These are phyloP conservation scores for Sporothrix brasiliensis DNA, from an alignment of 2,329 filamentous ascomycete species.

Conservation along the genomic window DNA sequence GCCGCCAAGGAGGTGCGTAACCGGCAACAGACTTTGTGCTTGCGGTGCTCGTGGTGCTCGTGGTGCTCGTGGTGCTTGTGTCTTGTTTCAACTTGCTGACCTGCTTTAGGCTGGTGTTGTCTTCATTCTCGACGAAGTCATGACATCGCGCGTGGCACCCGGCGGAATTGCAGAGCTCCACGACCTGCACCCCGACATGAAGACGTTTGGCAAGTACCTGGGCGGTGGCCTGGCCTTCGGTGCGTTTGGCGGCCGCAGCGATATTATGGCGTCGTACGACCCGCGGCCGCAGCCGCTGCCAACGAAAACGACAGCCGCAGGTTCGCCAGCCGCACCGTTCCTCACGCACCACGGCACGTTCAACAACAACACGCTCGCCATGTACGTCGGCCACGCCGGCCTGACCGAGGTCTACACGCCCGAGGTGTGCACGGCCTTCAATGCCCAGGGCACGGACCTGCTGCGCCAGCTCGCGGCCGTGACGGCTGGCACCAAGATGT, in stretches of 20 bases:
- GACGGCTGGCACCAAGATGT: conserved; percentile 44
- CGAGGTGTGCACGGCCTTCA: conserved; percentile 42
- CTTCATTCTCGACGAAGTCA: conserved; percentile 71
- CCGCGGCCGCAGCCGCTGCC: conserved; percentile 50
- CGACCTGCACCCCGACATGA: conserved; percentile 59
- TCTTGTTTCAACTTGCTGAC: not conserved
- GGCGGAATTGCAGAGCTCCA: conserved; percentile 60
- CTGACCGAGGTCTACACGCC: conserved; percentile 46
- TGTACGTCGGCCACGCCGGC: conserved; percentile 55
- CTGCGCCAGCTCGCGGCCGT: conserved; percentile 42
- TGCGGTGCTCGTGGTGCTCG: no score
- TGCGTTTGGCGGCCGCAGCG: conserved; percentile 56
- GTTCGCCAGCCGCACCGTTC: conserved; percentile 38
- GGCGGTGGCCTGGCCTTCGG: conserved; percentile 63
- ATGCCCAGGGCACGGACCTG: conserved; percentile 41
- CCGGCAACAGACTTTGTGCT: no score
- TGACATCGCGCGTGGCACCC: conserved; percentile 63
- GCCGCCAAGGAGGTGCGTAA: conserved; percentile 53
- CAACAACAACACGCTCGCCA: conserved; percentile 63
- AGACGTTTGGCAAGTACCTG: conserved; percentile 60
- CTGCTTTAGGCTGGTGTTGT: conserved; percentile 49
- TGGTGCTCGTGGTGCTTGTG: no score
- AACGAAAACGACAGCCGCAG: not conserved
- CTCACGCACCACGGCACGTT: conserved; percentile 62
- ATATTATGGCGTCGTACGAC: conserved; percentile 75